Evolutionary conservation across 345 rosid genomes (phyloP).

Genomic region (Melaleuca alternifolia): DNA sequence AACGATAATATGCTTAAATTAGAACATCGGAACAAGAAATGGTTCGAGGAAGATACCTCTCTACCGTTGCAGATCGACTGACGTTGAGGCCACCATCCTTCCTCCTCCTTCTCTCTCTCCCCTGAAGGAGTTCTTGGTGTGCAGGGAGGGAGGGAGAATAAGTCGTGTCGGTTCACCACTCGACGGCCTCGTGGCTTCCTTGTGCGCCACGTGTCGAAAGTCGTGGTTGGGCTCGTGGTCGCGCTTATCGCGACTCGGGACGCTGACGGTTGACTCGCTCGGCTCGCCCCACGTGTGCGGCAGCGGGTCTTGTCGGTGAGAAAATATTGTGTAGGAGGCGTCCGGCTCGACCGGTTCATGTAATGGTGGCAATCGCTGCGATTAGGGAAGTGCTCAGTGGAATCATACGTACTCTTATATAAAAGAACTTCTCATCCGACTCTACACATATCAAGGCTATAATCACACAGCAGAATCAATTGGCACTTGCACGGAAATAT

Average conservation of each 20-base stretch:
- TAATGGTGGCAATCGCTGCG: too few species aligned
- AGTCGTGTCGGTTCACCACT: neutral
- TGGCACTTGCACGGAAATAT: neutral
- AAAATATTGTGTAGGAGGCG: too few species aligned
- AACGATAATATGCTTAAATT: neutral
- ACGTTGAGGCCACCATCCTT: neutral
- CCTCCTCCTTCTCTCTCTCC: neutral
- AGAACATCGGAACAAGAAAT: neutral
- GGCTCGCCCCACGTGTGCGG: neutral
- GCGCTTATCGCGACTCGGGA: neutral
- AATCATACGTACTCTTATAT: too few species aligned
- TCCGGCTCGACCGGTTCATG: too few species aligned
- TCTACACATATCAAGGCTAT: too few species aligned
- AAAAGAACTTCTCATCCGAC: too few species aligned
- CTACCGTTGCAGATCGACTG: neutral
- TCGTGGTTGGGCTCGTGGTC: neutral
- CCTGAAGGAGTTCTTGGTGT: neutral
- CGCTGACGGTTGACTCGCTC: neutral
- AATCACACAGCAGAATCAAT: too few species aligned
- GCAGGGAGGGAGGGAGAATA: neutral
- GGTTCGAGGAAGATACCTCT: neutral
- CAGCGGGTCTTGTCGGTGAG: neutral
- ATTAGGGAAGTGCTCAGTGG: too few species aligned
- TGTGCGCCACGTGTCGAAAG: neutral
- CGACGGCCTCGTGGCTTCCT: neutral